A percentile compares a stretch with the other conserved stretches of the same genome.
Evolutionary conservation across 352 stramenopile genomes (phyloP).

Genomic region (Pythium periplocum): DNA sequence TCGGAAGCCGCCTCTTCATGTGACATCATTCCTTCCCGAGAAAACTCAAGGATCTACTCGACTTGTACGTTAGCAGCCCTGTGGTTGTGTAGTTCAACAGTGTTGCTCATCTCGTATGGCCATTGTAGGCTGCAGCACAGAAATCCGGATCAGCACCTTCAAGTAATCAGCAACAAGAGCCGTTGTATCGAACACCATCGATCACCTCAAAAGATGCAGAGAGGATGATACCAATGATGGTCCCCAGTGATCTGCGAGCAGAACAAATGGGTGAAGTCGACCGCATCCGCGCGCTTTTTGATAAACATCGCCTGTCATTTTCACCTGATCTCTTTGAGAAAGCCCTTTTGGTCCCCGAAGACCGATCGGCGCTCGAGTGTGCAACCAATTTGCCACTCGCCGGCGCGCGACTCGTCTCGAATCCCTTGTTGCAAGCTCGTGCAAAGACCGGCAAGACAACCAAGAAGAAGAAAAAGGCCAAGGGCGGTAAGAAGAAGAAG

Average conservation of each 20-base stretch:
- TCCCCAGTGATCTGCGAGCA: slow-evolving; percentile 46
- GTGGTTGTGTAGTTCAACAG: neutral
- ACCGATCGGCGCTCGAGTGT: slow-evolving; percentile 41
- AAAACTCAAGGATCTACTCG: slow-evolving; percentile 4
- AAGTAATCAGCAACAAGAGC: no score
- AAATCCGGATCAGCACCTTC: no score
- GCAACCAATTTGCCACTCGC: slow-evolving; percentile 45
- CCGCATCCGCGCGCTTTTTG: slow-evolving; percentile 56
- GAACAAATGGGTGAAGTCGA: slow-evolving; percentile 57
- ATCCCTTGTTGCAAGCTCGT: slow-evolving; percentile 33
- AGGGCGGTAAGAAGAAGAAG: slow-evolving; percentile 29
- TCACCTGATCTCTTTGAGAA: slow-evolving; percentile 34
- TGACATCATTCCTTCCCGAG: slow-evolving; percentile 7
- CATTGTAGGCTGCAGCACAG: no score
- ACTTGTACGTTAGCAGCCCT: neutral
- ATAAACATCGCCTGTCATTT: slow-evolving; percentile 43
- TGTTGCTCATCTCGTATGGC: no score
- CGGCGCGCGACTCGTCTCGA: slow-evolving; percentile 33
- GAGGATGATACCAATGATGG: no score
- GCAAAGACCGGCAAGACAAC: slow-evolving; percentile 24
- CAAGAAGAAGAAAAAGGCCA: slow-evolving; percentile 48
- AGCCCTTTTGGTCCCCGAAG: slow-evolving; percentile 55
- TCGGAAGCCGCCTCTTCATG: slow-evolving; percentile 13
- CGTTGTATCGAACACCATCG: no score
- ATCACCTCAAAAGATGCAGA: no score